Percentiles rank a stretch among this genome's conserved stretches.
These are phyloP conservation scores for Candida buenavistaensis DNA, from an alignment of 1,139 yeast species.

Conservation along the genomic window DNA sequence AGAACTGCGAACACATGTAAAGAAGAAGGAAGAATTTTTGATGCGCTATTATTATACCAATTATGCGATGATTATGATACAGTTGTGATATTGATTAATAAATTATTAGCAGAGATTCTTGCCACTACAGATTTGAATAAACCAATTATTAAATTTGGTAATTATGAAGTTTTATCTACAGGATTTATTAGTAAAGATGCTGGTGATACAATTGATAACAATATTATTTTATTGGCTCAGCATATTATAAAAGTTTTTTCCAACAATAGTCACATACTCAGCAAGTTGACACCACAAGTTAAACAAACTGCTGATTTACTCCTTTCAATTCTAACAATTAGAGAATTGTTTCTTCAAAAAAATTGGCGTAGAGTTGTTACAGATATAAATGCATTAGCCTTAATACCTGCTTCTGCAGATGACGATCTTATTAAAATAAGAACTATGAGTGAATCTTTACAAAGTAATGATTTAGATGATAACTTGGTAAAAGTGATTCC, in stretches of 20 bases:
- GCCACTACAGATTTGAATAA: conserved; percentile 72
- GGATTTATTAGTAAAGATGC: conserved; percentile 17
- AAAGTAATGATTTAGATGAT: conserved; percentile 57
- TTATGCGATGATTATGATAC: conserved; percentile 86
- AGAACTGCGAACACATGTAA: conserved; percentile 86
- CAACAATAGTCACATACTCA: conserved; percentile 50
- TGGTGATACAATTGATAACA: conserved; percentile 41
- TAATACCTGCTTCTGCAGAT: conserved; percentile 60
- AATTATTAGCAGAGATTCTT: conserved; percentile 75
- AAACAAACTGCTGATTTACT: conserved; percentile 66
- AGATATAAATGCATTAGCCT: conserved; percentile 56
- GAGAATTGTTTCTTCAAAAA: conserved; percentile 57
- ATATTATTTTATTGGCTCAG: conserved; percentile 56
- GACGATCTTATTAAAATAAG: conserved; percentile 39
- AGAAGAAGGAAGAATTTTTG: conserved; percentile 87
- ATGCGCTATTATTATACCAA: conserved; percentile 83
- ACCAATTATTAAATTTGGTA: conserved; percentile 47
- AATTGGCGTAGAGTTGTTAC: conserved; percentile 65
- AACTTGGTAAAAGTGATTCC: conserved; percentile 80
- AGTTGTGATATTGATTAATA: conserved; percentile 76
- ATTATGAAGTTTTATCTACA: conserved; percentile 27
- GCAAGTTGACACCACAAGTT: conserved; percentile 43
- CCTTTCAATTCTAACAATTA: conserved; percentile 65
- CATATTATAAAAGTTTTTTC: conserved; percentile 56
- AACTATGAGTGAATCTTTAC: conserved; percentile 42